Conservation (phyloP, 1,284 basidiomycete genomes). For the Omphalotus olearius region DNA sequence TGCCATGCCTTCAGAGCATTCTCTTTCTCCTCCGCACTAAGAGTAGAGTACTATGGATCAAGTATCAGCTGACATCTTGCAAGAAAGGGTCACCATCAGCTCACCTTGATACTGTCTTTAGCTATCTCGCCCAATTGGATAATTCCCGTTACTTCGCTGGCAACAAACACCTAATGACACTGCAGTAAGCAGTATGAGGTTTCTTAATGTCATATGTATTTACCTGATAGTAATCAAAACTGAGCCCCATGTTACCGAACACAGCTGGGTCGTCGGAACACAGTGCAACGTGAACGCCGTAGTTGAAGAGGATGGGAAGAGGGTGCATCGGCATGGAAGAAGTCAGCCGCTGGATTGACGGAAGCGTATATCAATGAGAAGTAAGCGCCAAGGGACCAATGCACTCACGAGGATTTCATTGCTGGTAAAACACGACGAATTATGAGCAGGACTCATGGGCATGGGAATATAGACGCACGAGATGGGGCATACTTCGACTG, state of each 20-base stretch:
- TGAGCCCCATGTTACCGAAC: conserved; percentile 75
- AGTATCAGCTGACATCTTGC: conserved; percentile 1
- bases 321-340: conserved; percentile 76
- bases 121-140: conserved; percentile 57
- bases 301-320: conserved; percentile 60
- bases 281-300: conserved; percentile 65
- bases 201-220: neutral
- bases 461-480: conserved; percentile 42
- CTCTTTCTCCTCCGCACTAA: conserved; percentile 44
- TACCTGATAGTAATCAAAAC: conserved; percentile 71
- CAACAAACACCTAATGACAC: conserved; percentile 49
- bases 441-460: neutral
- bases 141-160: conserved; percentile 62
- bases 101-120: conserved; percentile 59
- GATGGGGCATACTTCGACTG: conserved; percentile 69
- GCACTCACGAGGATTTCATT: conserved; percentile 61
- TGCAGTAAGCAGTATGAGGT: neutral
- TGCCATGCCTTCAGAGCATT: conserved; percentile 45
- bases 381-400: neutral
- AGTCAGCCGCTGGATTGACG: conserved; percentile 40
- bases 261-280: conserved; percentile 71
- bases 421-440: conserved; percentile 25
- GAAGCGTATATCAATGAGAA: neutral
- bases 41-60: conserved; percentile 45
- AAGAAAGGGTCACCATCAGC: conserved; percentile 13